Evolutionary conservation across 2,329 filamentous ascomycete species (phyloP), one percentile per base, ranked within the genome.

Genomic region (Tolypocladium paradoxum): DNA sequence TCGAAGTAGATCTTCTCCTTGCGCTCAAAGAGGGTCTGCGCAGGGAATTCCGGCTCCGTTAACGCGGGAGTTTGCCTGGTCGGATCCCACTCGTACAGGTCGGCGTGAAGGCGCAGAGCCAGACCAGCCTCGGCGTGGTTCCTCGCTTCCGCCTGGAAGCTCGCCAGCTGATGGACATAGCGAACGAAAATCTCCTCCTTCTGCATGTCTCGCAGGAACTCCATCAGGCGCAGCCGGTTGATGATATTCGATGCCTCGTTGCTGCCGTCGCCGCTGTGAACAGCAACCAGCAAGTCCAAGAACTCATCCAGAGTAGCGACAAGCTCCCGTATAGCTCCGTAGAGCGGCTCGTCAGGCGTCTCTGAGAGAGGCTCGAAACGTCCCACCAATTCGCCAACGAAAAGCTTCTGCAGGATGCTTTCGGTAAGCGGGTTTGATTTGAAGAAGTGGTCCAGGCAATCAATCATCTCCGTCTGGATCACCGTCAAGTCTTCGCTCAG

Each of bases 181-280:
- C 90, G 86, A 58, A 96, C 87, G 68, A 96, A 97, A 54, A 96
- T 96, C 63, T 96, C 91, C 66, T 96, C 90, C 64, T 95, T 95
- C 60, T 95, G 88, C 86, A 96, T 95, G 65, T 96, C 90, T 59
- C 90, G 87, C 61, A 97, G 78, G 70, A 96, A 97, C 61, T 96
- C 90, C 91, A 97, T 96, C 29, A 97, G 75, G 53, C 89, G 83
- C 50, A 97, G 73, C 0, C 90, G 89, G 67, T 96, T 90, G 69
- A 96, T 88, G 58, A 95, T 87, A 56, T 88, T 83, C 8, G 87
- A 86, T 1, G 88, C 84, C 64, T 96, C 90, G 46, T 83, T 86
- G 5, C 76, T 79, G 37, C 76, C 77, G 51, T 88, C 88, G 1
- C 84, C 85, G 59, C 86, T 87, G 65, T 96, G 89, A 0, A 96